Evolutionary conservation across 305 asterid genomes (phyloP), one percentile per base, ranked within the genome.

Genomic region (Vinca major): DNA sequence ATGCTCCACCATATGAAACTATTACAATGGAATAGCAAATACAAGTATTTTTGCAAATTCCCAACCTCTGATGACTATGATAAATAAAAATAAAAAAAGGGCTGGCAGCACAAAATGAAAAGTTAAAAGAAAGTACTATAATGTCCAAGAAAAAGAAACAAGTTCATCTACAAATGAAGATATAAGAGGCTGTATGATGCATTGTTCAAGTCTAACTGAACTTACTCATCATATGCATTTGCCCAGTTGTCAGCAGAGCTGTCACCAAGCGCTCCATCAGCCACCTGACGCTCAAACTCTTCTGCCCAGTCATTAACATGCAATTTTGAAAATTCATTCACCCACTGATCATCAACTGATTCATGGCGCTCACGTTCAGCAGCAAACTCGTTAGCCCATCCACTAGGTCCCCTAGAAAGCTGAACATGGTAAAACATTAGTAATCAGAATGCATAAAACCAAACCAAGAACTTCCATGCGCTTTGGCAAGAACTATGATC

Each of bases 161-260:
- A 50, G n/a, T 14, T 13, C 19, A 14, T 14, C 0, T 50, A 48
- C 19, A 4, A 48, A 16, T 50, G 54, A 50, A 50, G 19, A 50
- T 16, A 50, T 50, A 3, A 4, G 54, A 2, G 5, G 19, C 7
- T 50, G 54, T 7, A 50, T 5, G 54, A 50, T 50, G 54, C 54
- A 50, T 50, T 14, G 7, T 7, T 40, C 44, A 12, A 63, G 74
- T 47, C 60, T 13, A 74, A 58, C 11, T 39, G 71, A 54, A 85
- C 98, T 83, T 88, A 95, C 99, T 91, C 97, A 77, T 95, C 97
- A 81, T 91, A 95, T 61, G 95, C 89, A 80, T 79, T 86, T 66
- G 94, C 99, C 99, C 97, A 95, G 71, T 72, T 83, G 81, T 91
- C 98, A 76, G 84, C 86, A 74, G 98, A 77, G 81, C 77, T 52